Evolutionary conservation across 257 asterid genomes (phyloP).

Genomic region (Gardenia jasminoides): DNA sequence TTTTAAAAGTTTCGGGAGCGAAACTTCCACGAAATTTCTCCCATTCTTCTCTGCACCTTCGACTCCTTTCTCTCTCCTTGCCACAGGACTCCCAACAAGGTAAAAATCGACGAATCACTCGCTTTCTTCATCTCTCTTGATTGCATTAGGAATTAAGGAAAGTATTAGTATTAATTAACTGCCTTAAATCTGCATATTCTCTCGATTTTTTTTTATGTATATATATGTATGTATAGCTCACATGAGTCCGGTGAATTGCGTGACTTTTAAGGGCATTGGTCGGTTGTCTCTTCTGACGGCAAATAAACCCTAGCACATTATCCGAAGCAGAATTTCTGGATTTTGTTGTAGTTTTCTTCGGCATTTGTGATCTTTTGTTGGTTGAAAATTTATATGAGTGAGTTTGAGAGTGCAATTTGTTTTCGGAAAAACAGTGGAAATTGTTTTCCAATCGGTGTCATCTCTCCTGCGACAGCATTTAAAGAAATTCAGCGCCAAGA

Average conservation of each 20-base stretch:
- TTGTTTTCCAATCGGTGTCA: conserved; percentile 33
- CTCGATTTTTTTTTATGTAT: too few species aligned
- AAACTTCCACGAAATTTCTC: neutral
- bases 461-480: conserved; percentile 70
- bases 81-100: neutral
- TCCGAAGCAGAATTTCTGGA: neutral
- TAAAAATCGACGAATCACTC: neutral
- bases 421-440: conserved; percentile 1
- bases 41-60: neutral
- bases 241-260: neutral
- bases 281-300: neutral
- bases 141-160: too few species aligned
- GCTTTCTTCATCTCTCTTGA: neutral
- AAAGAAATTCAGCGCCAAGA: neutral
- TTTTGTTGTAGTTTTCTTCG: neutral
- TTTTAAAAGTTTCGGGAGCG: neutral
- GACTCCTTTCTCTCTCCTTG: too few species aligned
- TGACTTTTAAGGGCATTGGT: conserved; percentile 1
- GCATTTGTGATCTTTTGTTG: neutral
- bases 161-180: too few species aligned
- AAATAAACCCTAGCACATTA: conserved; percentile 9
- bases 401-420: conserved; percentile 5
- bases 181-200: neutral
- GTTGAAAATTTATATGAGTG: neutral
- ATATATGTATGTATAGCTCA: neutral